Evolutionary conservation across 2,329 filamentous ascomycete genomes (phyloP), one percentile per base, ranked within the genome.

Genomic region (Juglanconis oblonga): DNA sequence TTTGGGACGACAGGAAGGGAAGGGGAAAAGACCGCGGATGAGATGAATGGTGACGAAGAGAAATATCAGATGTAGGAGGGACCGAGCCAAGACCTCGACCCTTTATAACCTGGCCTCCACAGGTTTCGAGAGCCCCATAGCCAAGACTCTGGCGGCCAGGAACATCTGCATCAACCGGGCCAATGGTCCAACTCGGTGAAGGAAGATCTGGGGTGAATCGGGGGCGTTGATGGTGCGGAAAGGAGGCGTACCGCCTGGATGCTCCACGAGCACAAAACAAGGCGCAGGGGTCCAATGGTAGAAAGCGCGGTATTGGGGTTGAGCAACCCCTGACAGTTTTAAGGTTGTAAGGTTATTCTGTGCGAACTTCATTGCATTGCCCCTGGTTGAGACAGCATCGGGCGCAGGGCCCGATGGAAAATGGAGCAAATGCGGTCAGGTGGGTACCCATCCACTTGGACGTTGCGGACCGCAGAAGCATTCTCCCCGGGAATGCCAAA

Each of bases 181-280:
- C 42, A 32, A 48, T 44, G 24, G 53, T 24, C n/a, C 44, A 14
- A 9, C 53, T 49, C 42, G 44, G 53, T 48, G 33, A 29, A 38
- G 44, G 53, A n/a, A 38, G 53, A 60, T 56, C 14, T n/a, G 42
- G 45, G 45, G 24, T 51, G 48, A 42, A 33, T 42, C 33, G 50
- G 42, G 50, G 58, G 49, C 45, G 13, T 45, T 50, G 49, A 53
- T 53, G 55, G 53, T 48, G 53, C 44, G 50, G 44, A 53, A 38
- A 58, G 54, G 59, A 61, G 59, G 59, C 55, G 54, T 48, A 44
- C 42, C 50, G 55, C 59, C 36, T 36, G n/a, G 35, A 32, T 40
- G 49, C 59, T 45, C 59, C 59, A 61, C 54, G 49, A 49, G 24
- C 53, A 61, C 54, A 56, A 56, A 57, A 35, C 44, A 38, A 57